A percentile compares a stretch with the other conserved stretches of the same genome.
Evolutionary conservation across 352 stramenopile genomes (phyloP).

Genomic region (Lagenidium sp.): DNA sequence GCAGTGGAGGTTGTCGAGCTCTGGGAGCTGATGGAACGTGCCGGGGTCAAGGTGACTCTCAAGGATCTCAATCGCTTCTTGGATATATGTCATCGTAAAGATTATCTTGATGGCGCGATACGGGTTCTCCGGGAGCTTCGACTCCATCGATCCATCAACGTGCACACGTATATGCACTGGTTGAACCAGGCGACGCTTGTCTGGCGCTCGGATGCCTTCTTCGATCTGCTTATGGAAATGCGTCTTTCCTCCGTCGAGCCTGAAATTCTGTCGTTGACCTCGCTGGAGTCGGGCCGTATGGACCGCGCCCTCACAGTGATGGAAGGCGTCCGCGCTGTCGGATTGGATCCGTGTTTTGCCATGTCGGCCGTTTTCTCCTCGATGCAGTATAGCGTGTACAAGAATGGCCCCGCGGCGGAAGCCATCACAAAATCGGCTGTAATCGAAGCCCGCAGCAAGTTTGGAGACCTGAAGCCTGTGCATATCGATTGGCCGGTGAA

Average conservation of each 20-base stretch:
- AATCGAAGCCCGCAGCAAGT: slow-evolving; percentile 40
- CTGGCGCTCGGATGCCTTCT: slow-evolving; percentile 77
- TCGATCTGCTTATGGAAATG: slow-evolving; percentile 85
- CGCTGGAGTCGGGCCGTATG: slow-evolving; percentile 74
- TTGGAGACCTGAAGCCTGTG: slow-evolving; percentile 42
- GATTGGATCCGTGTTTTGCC: slow-evolving; percentile 76
- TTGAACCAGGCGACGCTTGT: slow-evolving; percentile 67
- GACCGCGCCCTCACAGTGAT: slow-evolving; percentile 81
- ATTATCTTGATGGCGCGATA: slow-evolving; percentile 73
- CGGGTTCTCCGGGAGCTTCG: slow-evolving; percentile 73
- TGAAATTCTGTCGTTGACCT: slow-evolving; percentile 78
- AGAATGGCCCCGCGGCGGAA: slow-evolving; percentile 44
- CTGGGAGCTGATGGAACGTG: slow-evolving; percentile 60
- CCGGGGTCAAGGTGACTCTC: slow-evolving; percentile 39
- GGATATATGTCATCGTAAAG: slow-evolving; percentile 66
- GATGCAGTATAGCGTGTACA: slow-evolving; percentile 66
- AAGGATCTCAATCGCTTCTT: slow-evolving; percentile 62
- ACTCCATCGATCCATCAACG: slow-evolving; percentile 40
- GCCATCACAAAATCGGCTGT: slow-evolving; percentile 42
- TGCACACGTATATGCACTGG: slow-evolving; percentile 84
- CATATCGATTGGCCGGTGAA: slow-evolving; percentile 63
- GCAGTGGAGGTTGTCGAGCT: slow-evolving; percentile 57
- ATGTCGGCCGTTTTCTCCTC: slow-evolving; percentile 82
- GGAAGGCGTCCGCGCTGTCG: slow-evolving; percentile 77
- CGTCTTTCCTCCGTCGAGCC: slow-evolving; percentile 68